Conservation (phyloP, 345 rosid genomes). For the Hibiscus syriacus region DNA sequence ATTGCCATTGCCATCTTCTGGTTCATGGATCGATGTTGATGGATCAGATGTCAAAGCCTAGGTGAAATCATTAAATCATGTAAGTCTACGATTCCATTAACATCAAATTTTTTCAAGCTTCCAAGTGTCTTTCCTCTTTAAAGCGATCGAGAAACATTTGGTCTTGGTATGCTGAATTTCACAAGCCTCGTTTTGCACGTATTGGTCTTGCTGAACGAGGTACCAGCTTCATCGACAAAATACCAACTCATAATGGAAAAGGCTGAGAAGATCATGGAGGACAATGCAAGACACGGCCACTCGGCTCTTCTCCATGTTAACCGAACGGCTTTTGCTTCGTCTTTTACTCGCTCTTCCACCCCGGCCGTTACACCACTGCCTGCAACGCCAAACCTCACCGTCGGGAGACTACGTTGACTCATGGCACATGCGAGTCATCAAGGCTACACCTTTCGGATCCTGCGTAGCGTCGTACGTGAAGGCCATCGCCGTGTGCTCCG, state of each 20-base stretch:
- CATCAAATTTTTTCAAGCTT: too few relatives aligned
- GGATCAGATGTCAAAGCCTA: slow-evolving; percentile 47
- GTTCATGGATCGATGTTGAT: slow-evolving; percentile 35
- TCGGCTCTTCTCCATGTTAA: slow-evolving; percentile 50
- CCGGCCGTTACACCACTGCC: slow-evolving; percentile 36
- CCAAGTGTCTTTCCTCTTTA: slow-evolving; percentile 2
- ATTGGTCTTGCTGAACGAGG: slow-evolving; percentile 48
- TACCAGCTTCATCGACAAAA: slow-evolving; percentile 61
- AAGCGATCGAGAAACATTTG: slow-evolving; percentile 2
- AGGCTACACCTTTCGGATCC: slow-evolving; percentile 47
- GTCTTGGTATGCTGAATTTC: not conserved
- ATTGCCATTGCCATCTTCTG: too few relatives aligned
- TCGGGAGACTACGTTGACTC: slow-evolving; percentile 15
- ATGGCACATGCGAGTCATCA: slow-evolving; percentile 36
- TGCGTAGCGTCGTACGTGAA: slow-evolving; percentile 40
- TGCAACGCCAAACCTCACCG: slow-evolving; percentile 29
- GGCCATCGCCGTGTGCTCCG: slow-evolving; percentile 35
- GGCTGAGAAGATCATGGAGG: slow-evolving; percentile 80
- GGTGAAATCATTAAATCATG: slow-evolving; percentile 62
- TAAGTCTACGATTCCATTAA: slow-evolving; percentile 30
- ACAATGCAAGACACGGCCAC: slow-evolving; percentile 39
- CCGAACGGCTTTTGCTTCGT: slow-evolving; percentile 41
- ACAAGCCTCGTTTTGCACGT: slow-evolving; percentile 25
- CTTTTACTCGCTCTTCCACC: slow-evolving; percentile 46
- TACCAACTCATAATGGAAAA: slow-evolving; percentile 66